Conservation (phyloP, 2,329 filamentous ascomycete species). For the Lasiodiplodia gonubiensis region DNA sequence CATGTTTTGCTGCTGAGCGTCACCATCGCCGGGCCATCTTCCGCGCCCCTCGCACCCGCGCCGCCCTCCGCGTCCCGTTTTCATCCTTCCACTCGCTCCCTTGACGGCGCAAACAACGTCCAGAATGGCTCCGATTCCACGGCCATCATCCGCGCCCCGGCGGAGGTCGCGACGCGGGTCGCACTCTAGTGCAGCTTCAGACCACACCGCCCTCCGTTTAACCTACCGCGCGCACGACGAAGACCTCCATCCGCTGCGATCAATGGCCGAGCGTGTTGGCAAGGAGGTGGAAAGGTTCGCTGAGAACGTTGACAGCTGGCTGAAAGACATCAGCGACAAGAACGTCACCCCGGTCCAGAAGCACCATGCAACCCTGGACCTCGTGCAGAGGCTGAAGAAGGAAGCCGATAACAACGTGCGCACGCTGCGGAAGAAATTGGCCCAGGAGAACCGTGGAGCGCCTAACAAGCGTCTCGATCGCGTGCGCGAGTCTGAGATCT, state of each 20-base stretch:
- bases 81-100: slow-evolving; percentile 3
- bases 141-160: slow-evolving; percentile 35
- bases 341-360: slow-evolving; percentile 54
- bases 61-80: not conserved
- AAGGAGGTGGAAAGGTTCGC: slow-evolving; percentile 89
- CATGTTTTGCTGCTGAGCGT: slow-evolving; percentile 27
- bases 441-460: slow-evolving; percentile 45
- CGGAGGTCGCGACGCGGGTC: slow-evolving; percentile 5
- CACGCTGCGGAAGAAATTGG: slow-evolving; percentile 52
- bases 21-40: slow-evolving; percentile 17
- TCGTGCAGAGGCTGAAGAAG: slow-evolving; percentile 51
- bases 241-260: slow-evolving; percentile 65
- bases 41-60: slow-evolving; percentile 16
- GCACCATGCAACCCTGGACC: slow-evolving; percentile 57
- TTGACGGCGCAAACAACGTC: not conserved
- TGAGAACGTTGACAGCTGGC: slow-evolving; percentile 77
- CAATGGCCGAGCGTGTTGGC: slow-evolving; percentile 71
- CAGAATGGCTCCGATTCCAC: slow-evolving; percentile 36
- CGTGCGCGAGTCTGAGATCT: slow-evolving; percentile 27
- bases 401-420: slow-evolving; percentile 58
- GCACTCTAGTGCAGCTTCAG: slow-evolving; percentile 31
- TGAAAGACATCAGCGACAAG: slow-evolving; percentile 36
- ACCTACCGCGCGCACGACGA: slow-evolving; percentile 40
- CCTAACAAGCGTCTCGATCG: slow-evolving; percentile 40
- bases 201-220: slow-evolving; percentile 32